phyloP scores from a whole-genome alignment of 306 rosid species.

The Fagus sylvatica region DNA sequence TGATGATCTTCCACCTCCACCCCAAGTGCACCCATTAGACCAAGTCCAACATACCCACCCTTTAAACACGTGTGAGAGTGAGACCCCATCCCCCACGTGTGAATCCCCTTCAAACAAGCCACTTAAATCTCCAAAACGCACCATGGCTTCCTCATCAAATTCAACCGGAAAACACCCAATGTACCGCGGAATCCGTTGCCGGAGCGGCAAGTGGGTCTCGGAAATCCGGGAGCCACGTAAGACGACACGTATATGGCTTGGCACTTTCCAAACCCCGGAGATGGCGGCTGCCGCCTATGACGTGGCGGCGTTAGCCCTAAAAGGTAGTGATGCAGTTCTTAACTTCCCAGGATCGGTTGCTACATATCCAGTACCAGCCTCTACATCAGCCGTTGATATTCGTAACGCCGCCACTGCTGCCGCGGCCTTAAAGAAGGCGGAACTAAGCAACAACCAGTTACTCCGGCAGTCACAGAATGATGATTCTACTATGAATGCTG shows the following conservation, averaged over 20 bases:
- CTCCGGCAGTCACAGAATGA: background rate
- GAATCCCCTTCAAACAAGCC: background rate
- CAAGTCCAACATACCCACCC: background rate
- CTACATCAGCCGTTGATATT: conserved; percentile 58
- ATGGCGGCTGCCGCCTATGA: conserved; percentile 96
- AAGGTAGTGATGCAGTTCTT: conserved; percentile 54
- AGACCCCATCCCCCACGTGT: background rate
- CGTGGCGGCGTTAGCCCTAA: conserved; percentile 75
- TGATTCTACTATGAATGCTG: background rate
- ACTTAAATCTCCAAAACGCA: background rate
- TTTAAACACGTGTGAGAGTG: conserved; percentile 3
- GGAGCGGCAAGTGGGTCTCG: conserved; percentile 87
- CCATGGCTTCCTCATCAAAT: conserved; percentile 44
- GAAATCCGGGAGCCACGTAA: conserved; percentile 91
- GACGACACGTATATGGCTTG: conserved; percentile 84
- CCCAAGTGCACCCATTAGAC: background rate
- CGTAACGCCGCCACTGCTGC: conserved; percentile 73
- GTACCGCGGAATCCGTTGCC: conserved; percentile 69
- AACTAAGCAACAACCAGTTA: background rate
- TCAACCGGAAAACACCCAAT: conserved; percentile 56
- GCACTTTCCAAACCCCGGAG: conserved; percentile 70
- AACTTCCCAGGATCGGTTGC: conserved; percentile 52
- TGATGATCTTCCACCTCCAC: conserved; percentile 5
- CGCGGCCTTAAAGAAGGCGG: conserved; percentile 21
- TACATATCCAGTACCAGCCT: conserved; percentile 55